Evolutionary conservation across 2,329 filamentous ascomycete species (phyloP), one percentile per base, ranked within the genome.

Genomic region (Emmonsiellopsis sp.): DNA sequence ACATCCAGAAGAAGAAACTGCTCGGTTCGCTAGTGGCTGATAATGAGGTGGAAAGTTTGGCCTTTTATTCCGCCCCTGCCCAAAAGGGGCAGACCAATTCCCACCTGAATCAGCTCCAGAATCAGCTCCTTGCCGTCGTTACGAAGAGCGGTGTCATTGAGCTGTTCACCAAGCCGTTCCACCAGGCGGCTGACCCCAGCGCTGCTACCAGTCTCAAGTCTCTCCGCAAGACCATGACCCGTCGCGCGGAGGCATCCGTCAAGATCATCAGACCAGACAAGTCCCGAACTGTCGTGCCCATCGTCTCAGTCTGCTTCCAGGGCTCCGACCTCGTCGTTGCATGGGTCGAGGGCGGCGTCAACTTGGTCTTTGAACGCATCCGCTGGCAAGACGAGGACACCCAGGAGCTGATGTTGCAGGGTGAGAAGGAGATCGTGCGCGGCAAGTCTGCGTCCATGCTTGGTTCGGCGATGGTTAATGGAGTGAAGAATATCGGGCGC

Each of bases 391-490:
- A 75, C 45, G 69, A 73, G 53, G 67, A 67, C 30, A 74, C 70
- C 20, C 69, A 75, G 5, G 67, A 72, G 52, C 61, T 78, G 10
- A 62, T 69, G 2, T 70, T 78, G 51, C 69, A 63, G 4, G 76
- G 75, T 16, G 59, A 65, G 8, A 74, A 71, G 57, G 71, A 73
- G 44, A 66, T 79, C n/a, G 62, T 67, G 13, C 72, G 70, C 56
- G 67, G 63, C 46, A 77, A 73, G 58, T 68, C 68, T 7, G 66
- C 68, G 47, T 72, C 71, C 20, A 68, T 68, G 10, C 62, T 77
- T 42, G 67, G 67, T 51, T 73, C 76, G 2, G 76, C 73, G 15
- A 73, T 75, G 52, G 74, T 77, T 53, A 83, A 80, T 61, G 78
- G 79, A 30, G 67, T 74, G 26, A 79, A 77, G 61, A 71, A 75